These are phyloP conservation scores for Orbilia oligospora DNA, from an alignment of 2,329 filamentous ascomycete genomes.

Conservation along the genomic window DNA sequence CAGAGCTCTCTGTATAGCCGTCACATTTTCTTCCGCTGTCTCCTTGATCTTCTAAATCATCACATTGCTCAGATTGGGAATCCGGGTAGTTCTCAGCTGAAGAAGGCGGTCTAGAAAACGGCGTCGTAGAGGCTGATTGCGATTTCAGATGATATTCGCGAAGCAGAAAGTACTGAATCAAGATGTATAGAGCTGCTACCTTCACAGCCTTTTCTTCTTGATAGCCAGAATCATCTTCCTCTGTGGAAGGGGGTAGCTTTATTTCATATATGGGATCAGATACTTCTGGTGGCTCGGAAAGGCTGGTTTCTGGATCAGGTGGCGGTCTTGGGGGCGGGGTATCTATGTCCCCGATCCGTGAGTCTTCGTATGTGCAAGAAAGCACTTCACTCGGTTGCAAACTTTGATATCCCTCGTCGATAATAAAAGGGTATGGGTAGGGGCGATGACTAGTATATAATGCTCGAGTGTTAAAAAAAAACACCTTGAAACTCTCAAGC, in stretches of 20 bases:
- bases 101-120: not conserved
- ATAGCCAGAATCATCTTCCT: not conserved
- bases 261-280: not conserved
- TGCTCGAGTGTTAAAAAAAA: too few species aligned
- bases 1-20: not conserved
- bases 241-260: not conserved
- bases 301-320: too few species aligned
- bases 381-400: not conserved
- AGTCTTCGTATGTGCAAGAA: not conserved
- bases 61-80: not conserved
- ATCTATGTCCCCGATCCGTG: not conserved
- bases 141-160: constrained; percentile 17
- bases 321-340: not conserved
- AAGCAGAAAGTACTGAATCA: constrained; percentile 8
- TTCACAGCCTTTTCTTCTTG: constrained; percentile 1
- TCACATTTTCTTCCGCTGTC: not conserved
- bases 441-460: too few species aligned
- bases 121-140: constrained; percentile 7
- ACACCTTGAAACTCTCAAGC: too few species aligned
- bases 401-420: constrained; percentile 9
- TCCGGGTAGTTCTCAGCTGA: not conserved
- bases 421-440: too few species aligned
- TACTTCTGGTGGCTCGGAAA: not conserved
- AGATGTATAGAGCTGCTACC: not conserved
- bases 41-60: not conserved